These are phyloP conservation scores for Gliomastix tumulicola DNA, from an alignment of 2,329 filamentous ascomycete species.

Conservation along the genomic window DNA sequence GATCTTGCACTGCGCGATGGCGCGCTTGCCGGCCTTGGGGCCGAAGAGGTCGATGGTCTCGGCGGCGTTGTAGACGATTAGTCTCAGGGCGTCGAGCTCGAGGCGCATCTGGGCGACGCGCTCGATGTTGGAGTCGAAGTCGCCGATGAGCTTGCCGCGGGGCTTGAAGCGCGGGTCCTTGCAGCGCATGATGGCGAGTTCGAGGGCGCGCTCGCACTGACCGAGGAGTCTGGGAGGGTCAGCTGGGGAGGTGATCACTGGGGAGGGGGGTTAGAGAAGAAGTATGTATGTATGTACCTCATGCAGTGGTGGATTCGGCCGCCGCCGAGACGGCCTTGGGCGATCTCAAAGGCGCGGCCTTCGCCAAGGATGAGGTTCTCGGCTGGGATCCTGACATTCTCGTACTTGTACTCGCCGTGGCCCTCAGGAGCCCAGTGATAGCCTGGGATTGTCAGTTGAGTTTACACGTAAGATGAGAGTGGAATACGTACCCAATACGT, in stretches of 20 bases:
- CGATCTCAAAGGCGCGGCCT: conserved; percentile 87
- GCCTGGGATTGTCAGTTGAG: conserved; percentile 20
- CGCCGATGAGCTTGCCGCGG: conserved; percentile 70
- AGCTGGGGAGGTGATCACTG: no score
- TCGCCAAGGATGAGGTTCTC: conserved; percentile 76
- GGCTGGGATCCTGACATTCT: conserved; percentile 75
- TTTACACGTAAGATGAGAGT: not conserved
- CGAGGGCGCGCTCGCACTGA: conserved; percentile 71
- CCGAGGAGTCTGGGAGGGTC: conserved; percentile 1
- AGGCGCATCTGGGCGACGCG: conserved; percentile 81
- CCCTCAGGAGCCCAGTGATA: conserved; percentile 92
- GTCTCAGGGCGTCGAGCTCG: conserved; percentile 79
- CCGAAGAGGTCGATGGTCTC: conserved; percentile 80
- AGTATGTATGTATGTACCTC: conserved; percentile 57
- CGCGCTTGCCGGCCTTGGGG: conserved; percentile 75
- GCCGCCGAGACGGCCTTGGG: conserved; percentile 86
- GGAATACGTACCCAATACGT: conserved; percentile 62
- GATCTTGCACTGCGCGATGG: conserved; percentile 88
- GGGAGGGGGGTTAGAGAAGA: no score
- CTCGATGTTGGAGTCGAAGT: conserved; percentile 84
- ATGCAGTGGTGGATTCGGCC: conserved; percentile 92
- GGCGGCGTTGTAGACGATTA: conserved; percentile 81
- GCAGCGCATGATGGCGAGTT: conserved; percentile 81
- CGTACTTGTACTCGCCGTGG: conserved; percentile 81
- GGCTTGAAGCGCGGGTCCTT: conserved; percentile 80